phyloP scores from a whole-genome alignment of 805 yeast genomes.

The Sungouiella thailandica region DNA sequence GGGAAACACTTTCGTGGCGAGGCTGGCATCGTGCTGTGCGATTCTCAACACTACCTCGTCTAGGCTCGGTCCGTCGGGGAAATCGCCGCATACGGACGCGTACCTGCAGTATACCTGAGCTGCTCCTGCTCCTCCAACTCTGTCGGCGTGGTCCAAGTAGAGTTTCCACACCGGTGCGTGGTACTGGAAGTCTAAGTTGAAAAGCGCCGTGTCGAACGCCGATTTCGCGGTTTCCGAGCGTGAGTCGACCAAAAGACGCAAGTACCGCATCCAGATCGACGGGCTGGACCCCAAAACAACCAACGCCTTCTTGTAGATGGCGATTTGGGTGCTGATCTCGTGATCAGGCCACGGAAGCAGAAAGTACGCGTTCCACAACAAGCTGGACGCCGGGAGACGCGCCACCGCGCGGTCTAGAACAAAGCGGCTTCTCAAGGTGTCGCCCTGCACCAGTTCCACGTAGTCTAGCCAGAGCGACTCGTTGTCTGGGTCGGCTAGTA shows the following conservation, averaged over 20 bases:
- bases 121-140: constrained; percentile 37
- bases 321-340: background rate
- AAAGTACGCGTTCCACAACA: constrained; percentile 14
- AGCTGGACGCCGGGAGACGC: constrained; percentile 11
- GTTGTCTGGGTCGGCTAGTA: constrained; percentile 6
- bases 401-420: constrained; percentile 14
- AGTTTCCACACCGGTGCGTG: constrained; percentile 41
- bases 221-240: background rate
- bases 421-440: constrained; percentile 5
- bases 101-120: constrained; percentile 28
- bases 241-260: constrained; percentile 3
- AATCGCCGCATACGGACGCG: constrained; percentile 9
- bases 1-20: constrained; percentile 27
- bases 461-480: constrained; percentile 15
- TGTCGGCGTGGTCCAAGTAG: constrained; percentile 52
- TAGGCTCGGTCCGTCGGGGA: background rate
- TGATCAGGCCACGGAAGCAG: constrained; percentile 10
- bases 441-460: constrained; percentile 6
- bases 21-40: constrained; percentile 22
- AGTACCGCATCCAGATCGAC: constrained; percentile 9
- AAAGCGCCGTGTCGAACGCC: constrained; percentile 47
- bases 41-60: constrained; percentile 20
- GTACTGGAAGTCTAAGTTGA: constrained; percentile 44
- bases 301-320: constrained; percentile 8
- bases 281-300: constrained; percentile 5